A percentile compares a stretch with the other conserved stretches of the same genome.
These are phyloP conservation scores for Helotiales sp. DNA, from an alignment of 2,329 filamentous ascomycete species.

Conservation along the genomic window DNA sequence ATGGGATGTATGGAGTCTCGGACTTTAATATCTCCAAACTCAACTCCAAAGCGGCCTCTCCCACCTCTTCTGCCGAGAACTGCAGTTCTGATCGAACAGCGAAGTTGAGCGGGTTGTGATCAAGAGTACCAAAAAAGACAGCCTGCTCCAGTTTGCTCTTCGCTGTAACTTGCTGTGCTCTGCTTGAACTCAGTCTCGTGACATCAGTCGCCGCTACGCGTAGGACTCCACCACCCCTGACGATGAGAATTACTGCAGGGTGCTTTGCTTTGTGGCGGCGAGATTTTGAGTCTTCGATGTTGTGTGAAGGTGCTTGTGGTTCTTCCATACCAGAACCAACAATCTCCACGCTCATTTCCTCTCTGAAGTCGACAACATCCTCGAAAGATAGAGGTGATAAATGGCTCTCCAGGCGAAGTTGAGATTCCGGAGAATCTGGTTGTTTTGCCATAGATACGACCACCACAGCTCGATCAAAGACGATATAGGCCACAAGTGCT, in stretches of 20 bases:
- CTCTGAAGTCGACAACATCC: conserved; percentile 79
- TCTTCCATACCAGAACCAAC: conserved; percentile 66
- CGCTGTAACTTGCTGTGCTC: conserved; percentile 67
- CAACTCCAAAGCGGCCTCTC: conserved; percentile 73
- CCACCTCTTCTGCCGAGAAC: conserved; percentile 70
- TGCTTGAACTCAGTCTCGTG: conserved; percentile 58
- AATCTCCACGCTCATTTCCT: conserved; percentile 62
- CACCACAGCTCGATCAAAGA: conserved; percentile 77
- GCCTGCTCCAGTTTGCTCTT: conserved; percentile 93
- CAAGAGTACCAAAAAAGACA: conserved; percentile 83
- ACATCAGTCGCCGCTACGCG: conserved; percentile 59
- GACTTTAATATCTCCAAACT: conserved; percentile 83
- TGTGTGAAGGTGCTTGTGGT: conserved; percentile 39
- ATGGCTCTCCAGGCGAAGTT: conserved; percentile 69
- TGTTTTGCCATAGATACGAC: conserved; percentile 70
- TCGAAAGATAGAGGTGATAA: conserved; percentile 71
- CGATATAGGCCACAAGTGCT: conserved; percentile 76
- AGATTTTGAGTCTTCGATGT: conserved; percentile 48
- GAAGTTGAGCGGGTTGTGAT: conserved; percentile 87
- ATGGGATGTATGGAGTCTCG: conserved; percentile 71
- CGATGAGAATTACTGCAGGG: conserved; percentile 60
- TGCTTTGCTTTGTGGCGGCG: conserved; percentile 59
- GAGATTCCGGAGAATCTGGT: conserved; percentile 72
- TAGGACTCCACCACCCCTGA: conserved; percentile 62
- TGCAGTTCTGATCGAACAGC: conserved; percentile 63